Base-by-base conservation (phyloP, 768 basidiomycete genomes). In the Neoboletus brunneissimus region DNA sequence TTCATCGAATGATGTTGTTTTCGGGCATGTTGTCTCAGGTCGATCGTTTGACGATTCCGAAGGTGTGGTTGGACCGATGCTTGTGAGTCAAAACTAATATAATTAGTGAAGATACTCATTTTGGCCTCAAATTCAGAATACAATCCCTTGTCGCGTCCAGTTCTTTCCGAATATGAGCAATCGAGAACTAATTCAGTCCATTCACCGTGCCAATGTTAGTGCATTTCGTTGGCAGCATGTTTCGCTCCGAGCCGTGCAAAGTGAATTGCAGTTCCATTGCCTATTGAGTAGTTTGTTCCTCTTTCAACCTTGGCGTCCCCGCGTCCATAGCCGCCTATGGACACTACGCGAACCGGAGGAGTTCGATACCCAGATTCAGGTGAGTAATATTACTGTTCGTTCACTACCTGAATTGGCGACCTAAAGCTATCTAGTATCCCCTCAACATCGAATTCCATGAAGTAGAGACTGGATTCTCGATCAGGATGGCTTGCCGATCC, bases 21-120 rank as follows among this genome's bases (percentile, higher is more conserved):
- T 80, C 54, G 79, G 79, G 0, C 76, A 78, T 46, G 75, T 77
- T 18, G 68, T 80, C 6, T 79, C 79, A 18, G 79, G 79, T 42
- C 68, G 79, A 51, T 73, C 68, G 43, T 67, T 76, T 16, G 71
- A 72, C 22, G 72, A 70, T 35, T 72, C 75, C 10, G 79, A 80
- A 60, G 65, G 73, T 11, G 76, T 79, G 3, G 72, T 80, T 49
- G 79, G 79, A 5, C 79, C 79, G 6, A 72, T 79, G 53, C 62
- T 81, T 54, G 79, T 80, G 49, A 60, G 77, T 65, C 29, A n/a
- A 35, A 48, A 10, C 10, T 10, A 22, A 15, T 40, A 4, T 48
- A 44, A 35, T 25, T 34, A 29, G 11, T 40, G 41, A 43, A 35
- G 16, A 7, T 4, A 45, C 35, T 55, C 12, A 54, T 34, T 35